Conservation (phyloP, 768 basidiomycete genomes). For the Suillus sp. region DNA sequence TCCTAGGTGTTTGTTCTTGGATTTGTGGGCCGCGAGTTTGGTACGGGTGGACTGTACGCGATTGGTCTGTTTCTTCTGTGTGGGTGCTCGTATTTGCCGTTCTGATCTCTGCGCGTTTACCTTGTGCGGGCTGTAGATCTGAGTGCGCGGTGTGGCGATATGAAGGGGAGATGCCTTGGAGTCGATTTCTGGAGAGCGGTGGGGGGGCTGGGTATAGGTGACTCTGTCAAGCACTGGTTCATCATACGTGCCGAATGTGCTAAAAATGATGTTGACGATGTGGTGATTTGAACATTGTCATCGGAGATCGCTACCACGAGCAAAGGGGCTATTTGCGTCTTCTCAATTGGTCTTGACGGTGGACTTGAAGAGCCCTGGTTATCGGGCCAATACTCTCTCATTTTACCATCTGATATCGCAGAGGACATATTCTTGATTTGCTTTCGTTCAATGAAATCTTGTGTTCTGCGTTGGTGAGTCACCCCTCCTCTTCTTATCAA, state of each 20-base stretch:
- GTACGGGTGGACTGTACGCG: no score
- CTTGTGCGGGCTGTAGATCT: no score
- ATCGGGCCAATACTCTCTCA: background rate
- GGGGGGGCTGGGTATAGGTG: background rate
- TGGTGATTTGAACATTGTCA: background rate
- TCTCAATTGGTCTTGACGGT: background rate
- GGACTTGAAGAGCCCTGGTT: no score
- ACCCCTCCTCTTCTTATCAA: background rate
- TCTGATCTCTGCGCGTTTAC: no score
- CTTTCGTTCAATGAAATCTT: background rate
- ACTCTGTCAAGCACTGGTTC: background rate
- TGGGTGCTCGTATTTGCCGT: no score
- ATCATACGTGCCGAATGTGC: background rate
- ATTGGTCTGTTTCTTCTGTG: no score
- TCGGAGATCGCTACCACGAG: background rate
- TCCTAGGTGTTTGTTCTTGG: no score
- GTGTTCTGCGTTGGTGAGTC: background rate
- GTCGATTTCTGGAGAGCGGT: background rate
- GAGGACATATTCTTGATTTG: background rate
- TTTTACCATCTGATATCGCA: constrained; percentile 32
- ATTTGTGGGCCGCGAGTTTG: no score
- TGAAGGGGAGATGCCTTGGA: background rate
- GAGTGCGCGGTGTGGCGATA: no score
- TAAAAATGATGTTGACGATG: background rate
- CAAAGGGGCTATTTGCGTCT: background rate